Base-by-base conservation (phyloP, 1,139 yeast genomes). In the Hansenula sp. region DNA sequence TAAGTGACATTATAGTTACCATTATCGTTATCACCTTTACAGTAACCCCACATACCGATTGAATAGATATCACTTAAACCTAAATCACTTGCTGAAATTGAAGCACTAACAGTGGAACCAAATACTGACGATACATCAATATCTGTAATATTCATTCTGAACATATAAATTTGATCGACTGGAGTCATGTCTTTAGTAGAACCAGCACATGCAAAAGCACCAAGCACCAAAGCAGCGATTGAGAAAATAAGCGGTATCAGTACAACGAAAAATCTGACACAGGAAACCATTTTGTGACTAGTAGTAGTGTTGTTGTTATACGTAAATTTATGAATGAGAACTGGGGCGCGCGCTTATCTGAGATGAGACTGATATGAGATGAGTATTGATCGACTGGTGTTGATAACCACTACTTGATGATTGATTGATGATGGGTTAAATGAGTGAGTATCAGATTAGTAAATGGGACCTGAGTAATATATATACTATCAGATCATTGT, bases 21-120 rank as follows among this genome's bases (percentile, higher is more conserved):
- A 29, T 50, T 42, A 32, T 61, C 58, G 12, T 59, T 57, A 33
- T 59, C 43, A 20, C 90, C 92, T 51, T 72, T 66, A 61, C 95
- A 85, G 63, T 82, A 84, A 26, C 89, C 90, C 79, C 89, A 83
- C 57, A 73, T 69, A 36, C 88, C 79, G 32, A 82, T 65, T 14
- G 80, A 70, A 57, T 82, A 83, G 22, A 78, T 75, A 37, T 77
- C 78, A 7, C 84, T 66, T 26, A 83, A 61, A 1, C 87, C 86
- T 34, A 77, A 55, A 31, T 59, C 62, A 24, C 13, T 24, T 8
- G 26, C 26, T 8, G 5, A 4, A 10, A 24, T 7, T 7, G 52
- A 41, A 25, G 53, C 44, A 12, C 46, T 48, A 6, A 37, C 34
- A 13, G 51, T 32, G 13, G 16, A 47, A 20, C 19, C 27, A 7